Evolutionary conservation across 768 basidiomycete genomes (phyloP), one percentile per base, ranked within the genome.

Genomic region (Cytidiella melzeri): DNA sequence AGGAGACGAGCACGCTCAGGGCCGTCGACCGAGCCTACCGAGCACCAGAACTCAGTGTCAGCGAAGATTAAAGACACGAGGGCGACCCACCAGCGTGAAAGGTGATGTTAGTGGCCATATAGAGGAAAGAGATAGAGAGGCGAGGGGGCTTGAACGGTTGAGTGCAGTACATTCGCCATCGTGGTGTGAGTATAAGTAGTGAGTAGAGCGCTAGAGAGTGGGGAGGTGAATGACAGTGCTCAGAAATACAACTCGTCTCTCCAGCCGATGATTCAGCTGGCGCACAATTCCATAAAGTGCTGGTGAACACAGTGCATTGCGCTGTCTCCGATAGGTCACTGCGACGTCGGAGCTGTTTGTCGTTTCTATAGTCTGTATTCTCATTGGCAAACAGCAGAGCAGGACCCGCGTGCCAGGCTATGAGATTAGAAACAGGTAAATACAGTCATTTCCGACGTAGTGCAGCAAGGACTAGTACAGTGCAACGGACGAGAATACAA

Each of bases 1-100:
- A 93, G 73, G 12, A 89, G 66, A 21, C 72, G 59, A 18, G 72
- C 67, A 51, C 95, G 86, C 69, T 95, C 92, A 28, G 71, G 59
- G 15, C 72, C 63, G 34, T 70, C 73, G 36, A 95, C 84, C 42
- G 89, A 84, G 43, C 92, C 88, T 91, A 58, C 3, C 45, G 43
- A 42, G 23, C 12, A 19, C 37, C 37, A 3, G 37, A 19, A 38
- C 15, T 38, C 15, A 15, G 37, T 38, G 40, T 19, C 18, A 23
- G 19, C 40, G 40, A 19, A 41, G 11, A 10, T 23, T 20, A 11
- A 41, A 11, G 19, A 10, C 18, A 10, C 12, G 19, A 18, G 13
- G 27, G 5, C 19, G 6, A 52, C 67, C 19, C 55, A 82, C 84
- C 84, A 44, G 79, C 67, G 61, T 88, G 85, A 53, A 89, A 88